Evolutionary conservation across 805 yeast genomes (phyloP).

Genomic region (Candida multigemmis): DNA sequence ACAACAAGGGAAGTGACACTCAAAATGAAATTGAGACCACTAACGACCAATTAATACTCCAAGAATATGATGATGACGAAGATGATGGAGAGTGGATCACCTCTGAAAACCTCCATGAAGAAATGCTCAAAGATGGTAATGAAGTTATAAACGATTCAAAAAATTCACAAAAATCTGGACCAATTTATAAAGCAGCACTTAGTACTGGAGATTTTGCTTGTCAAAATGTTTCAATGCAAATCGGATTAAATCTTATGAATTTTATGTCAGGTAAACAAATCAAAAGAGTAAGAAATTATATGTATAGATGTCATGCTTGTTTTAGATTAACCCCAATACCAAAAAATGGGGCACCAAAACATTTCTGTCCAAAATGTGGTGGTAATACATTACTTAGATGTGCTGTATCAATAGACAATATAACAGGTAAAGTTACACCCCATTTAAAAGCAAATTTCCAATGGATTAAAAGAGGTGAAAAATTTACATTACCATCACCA

Average conservation of each 20-base stretch:
- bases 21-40: background rate
- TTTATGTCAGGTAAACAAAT: conserved; percentile 77
- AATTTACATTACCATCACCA: conserved; percentile 80
- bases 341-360: conserved; percentile 65
- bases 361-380: conserved; percentile 94
- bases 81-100: conserved; percentile 92
- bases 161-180: conserved; percentile 10
- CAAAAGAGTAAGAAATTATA: conserved; percentile 77
- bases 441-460: conserved; percentile 86
- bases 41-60: conserved; percentile 15
- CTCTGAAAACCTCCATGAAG: conserved; percentile 70
- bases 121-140: conserved; percentile 56
- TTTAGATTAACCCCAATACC: conserved; percentile 75
- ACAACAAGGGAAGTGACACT: background rate
- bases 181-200: conserved; percentile 64
- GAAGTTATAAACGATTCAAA: conserved; percentile 41
- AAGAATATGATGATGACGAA: conserved; percentile 64
- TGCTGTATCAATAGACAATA: conserved; percentile 75
- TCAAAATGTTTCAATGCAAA: conserved; percentile 88
- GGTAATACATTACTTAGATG: conserved; percentile 85
- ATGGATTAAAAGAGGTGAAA: conserved; percentile 87
- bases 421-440: conserved; percentile 76
- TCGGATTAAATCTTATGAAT: conserved; percentile 83
- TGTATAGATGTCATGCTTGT: conserved; percentile 97
- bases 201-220: conserved; percentile 97